phyloP scores from a whole-genome alignment of 495 filamentous ascomycete species.

The Trichoderma erinaceum region DNA sequence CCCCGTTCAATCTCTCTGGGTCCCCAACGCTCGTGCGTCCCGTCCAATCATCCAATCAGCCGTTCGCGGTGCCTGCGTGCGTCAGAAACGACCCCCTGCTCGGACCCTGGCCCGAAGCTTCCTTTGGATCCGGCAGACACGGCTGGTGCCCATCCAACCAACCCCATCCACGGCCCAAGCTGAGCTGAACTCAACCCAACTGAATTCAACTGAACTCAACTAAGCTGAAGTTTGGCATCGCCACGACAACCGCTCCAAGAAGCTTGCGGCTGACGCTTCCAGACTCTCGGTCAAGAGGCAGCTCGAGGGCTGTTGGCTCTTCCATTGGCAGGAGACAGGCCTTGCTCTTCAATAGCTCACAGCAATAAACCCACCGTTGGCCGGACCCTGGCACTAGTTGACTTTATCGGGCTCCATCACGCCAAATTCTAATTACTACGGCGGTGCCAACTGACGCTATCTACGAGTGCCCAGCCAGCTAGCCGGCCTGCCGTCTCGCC shows the following conservation, averaged over 20 bases:
- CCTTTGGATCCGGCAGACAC: not conserved
- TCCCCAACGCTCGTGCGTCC: not conserved
- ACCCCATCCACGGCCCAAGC: not conserved
- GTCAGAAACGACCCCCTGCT: conserved; percentile 1
- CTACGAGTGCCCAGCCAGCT: not conserved
- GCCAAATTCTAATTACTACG: not conserved
- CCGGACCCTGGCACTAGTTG: not conserved
- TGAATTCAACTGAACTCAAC: not conserved
- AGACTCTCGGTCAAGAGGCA: not conserved
- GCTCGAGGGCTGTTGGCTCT: not conserved
- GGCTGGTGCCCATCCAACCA: conserved; percentile 6
- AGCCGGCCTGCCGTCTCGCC: not conserved
- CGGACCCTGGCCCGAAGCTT: conserved; percentile 1
- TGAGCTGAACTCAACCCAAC: conserved; percentile 5
- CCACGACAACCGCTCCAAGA: not conserved
- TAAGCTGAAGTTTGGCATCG: not conserved
- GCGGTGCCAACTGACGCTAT: not conserved
- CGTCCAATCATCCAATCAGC: conserved; percentile 13
- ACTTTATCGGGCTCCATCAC: not conserved
- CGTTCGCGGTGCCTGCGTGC: conserved; percentile 1
- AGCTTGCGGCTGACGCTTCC: not conserved
- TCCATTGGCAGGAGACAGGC: not conserved
- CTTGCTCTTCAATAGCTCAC: not conserved
- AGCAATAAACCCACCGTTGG: not conserved
- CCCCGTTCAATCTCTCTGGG: conserved; percentile 9